Conservation (phyloP, 1,284 basidiomycete genomes). For the Fomitiporia mediterranea region DNA sequence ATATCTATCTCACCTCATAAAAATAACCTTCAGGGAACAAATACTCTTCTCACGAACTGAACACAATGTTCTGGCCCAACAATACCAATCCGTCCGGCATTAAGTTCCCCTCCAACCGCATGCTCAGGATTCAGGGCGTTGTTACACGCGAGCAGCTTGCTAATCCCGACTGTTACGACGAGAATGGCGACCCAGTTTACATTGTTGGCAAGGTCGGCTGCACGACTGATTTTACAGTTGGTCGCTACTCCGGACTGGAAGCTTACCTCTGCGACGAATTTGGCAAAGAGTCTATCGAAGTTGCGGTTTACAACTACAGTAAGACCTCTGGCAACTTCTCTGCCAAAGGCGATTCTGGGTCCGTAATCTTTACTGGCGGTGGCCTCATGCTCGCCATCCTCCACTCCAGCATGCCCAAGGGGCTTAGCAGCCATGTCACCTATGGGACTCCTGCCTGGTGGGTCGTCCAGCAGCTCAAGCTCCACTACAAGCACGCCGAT, state of each 20-base stretch:
- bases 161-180: slow-evolving; percentile 23
- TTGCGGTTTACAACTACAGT: slow-evolving; percentile 22
- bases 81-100: slow-evolving; percentile 24
- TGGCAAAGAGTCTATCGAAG: slow-evolving; percentile 24
- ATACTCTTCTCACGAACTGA: slow-evolving; percentile 25
- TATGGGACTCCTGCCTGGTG: slow-evolving; percentile 34
- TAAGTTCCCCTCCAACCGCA: slow-evolving; percentile 30
- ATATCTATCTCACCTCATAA: slow-evolving; percentile 24
- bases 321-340: slow-evolving; percentile 23
- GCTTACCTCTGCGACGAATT: slow-evolving; percentile 18
- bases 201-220: slow-evolving; percentile 24
- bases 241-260: slow-evolving; percentile 24
- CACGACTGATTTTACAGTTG: slow-evolving; percentile 25
- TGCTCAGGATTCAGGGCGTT: slow-evolving; percentile 31
- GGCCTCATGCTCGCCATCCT: slow-evolving; percentile 31
- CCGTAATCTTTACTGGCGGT: slow-evolving; percentile 23
- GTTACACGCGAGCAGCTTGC: slow-evolving; percentile 22
- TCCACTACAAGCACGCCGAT: slow-evolving; percentile 27
- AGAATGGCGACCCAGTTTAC: slow-evolving; percentile 21
- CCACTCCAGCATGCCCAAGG: slow-evolving; percentile 33
- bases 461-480: slow-evolving; percentile 25
- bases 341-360: slow-evolving; percentile 27
- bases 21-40: slow-evolving; percentile 29
- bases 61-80: slow-evolving; percentile 28
- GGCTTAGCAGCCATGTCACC: slow-evolving; percentile 31